phyloP scores from a whole-genome alignment of 441 rosid species.

The Aleurites moluccanus region DNA sequence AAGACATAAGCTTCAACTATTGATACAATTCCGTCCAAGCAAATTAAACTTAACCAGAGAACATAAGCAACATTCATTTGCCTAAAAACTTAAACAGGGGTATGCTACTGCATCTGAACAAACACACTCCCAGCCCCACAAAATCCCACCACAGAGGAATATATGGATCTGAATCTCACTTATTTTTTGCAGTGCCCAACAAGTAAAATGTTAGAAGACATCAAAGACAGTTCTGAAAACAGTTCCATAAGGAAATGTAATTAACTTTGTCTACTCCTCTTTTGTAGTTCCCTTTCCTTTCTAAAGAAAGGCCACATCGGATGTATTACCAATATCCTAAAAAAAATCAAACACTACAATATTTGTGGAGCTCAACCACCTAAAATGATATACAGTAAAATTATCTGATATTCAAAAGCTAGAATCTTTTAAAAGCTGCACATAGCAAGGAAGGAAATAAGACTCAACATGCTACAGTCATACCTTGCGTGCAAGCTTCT shows the following conservation, averaged over 20 bases:
- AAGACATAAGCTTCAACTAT: slow-evolving; percentile 6
- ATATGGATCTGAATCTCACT: not conserved
- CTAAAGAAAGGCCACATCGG: not conserved
- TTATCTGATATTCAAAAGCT: not conserved
- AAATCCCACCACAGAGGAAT: not conserved
- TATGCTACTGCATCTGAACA: not conserved
- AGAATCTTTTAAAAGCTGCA: not conserved
- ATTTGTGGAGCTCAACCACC: not conserved
- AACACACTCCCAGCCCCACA: not conserved
- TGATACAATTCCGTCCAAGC: not conserved
- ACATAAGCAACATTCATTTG: not conserved
- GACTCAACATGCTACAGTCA: not conserved
- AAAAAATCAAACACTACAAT: not conserved
- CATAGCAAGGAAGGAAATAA: slow-evolving; percentile 8
- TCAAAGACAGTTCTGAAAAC: not conserved
- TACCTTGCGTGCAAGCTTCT: slow-evolving; percentile 91
- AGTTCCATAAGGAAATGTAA: not conserved
- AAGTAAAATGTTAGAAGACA: not conserved
- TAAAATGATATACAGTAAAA: not conserved
- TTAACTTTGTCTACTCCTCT: not conserved
- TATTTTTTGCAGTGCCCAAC: not conserved
- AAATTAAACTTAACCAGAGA: not conserved
- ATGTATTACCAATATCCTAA: not conserved
- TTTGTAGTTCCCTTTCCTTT: not conserved
- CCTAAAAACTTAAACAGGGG: not conserved